Conservation (phyloP, 805 yeast genomes). For the Cyberlindnera suaveolens region DNA sequence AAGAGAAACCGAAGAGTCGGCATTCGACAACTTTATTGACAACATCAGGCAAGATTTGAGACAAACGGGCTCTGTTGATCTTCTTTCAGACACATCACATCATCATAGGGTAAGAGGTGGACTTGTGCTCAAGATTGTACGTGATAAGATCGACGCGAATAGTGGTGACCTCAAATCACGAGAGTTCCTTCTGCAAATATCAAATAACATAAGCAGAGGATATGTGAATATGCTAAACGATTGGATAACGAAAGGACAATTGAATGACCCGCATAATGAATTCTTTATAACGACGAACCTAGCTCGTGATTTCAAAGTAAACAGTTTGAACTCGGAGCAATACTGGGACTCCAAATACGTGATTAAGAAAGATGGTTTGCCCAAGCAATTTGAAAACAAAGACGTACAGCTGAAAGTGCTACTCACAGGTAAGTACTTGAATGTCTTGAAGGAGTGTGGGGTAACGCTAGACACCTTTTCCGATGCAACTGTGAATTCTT, state of each 20-base stretch:
- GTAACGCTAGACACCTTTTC: slow-evolving; percentile 24
- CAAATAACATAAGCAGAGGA: slow-evolving; percentile 51
- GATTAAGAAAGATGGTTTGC: slow-evolving; percentile 67
- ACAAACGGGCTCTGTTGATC: slow-evolving; percentile 41
- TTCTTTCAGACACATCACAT: slow-evolving; percentile 44
- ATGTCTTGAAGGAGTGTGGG: slow-evolving; percentile 62
- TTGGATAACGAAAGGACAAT: slow-evolving; percentile 75
- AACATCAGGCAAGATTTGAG: slow-evolving; percentile 31
- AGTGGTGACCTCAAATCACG: slow-evolving; percentile 60
- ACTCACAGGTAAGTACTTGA: slow-evolving; percentile 78
- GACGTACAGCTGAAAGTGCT: slow-evolving; percentile 59
- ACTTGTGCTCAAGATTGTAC: slow-evolving; percentile 54
- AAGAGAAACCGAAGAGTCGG: slow-evolving; percentile 25
- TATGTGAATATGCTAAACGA: slow-evolving; percentile 62
- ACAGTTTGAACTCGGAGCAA: slow-evolving; percentile 41
- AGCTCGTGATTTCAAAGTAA: slow-evolving; percentile 20
- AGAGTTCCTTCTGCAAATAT: slow-evolving; percentile 45
- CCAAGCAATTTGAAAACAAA: slow-evolving; percentile 51
- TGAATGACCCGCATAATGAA: slow-evolving; percentile 78
- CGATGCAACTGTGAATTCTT: slow-evolving; percentile 24
- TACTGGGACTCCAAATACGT: slow-evolving; percentile 74
- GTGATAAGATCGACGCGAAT: slow-evolving; percentile 45
- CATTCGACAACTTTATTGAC: slow-evolving; percentile 37
- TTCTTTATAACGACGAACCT: slow-evolving; percentile 53
- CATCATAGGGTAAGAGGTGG: slow-evolving; percentile 75